Evolutionary conservation across 345 rosid genomes (phyloP).

Genomic region (Leavenworthia alabamica): DNA sequence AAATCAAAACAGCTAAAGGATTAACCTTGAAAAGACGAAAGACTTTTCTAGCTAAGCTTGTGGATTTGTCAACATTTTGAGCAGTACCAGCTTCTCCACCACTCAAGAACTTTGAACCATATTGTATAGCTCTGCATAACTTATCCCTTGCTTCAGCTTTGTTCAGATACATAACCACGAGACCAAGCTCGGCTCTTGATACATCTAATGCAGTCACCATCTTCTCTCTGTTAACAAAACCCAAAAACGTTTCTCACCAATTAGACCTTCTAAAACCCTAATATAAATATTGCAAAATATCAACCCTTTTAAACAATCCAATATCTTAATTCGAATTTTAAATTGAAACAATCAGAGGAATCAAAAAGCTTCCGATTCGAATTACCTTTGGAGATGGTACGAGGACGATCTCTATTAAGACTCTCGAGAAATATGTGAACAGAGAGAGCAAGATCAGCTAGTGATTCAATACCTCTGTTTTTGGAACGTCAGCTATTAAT

Average conservation of each 20-base stretch:
- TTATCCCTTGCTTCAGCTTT: constrained; percentile 99
- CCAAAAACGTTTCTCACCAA: not conserved
- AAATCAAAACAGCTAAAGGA: not conserved
- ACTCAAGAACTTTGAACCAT: constrained; percentile 91
- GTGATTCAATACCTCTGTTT: constrained; percentile 10
- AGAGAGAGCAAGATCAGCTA: not conserved
- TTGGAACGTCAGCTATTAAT: constrained; percentile 4
- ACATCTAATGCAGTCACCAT: constrained; percentile 76
- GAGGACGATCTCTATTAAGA: not conserved
- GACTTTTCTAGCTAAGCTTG: constrained; percentile 95
- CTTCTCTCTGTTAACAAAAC: constrained; percentile 14
- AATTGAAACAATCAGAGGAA: not conserved
- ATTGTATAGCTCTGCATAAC: constrained; percentile 97
- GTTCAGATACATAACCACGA: constrained; percentile 79
- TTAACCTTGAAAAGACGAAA: constrained; percentile 94
- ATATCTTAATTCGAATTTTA: not conserved
- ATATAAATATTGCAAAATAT: not conserved
- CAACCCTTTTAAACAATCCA: not conserved
- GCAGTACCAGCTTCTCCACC: constrained; percentile 87
- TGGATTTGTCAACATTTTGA: constrained; percentile 86
- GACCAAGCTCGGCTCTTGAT: constrained; percentile 85
- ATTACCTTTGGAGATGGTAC: constrained; percentile 11
- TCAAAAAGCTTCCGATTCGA: not conserved
- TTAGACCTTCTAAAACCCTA: not conserved
- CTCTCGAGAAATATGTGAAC: not conserved